These are phyloP conservation scores for Hansenula sp. DNA, from an alignment of 1,139 yeast genomes.

Conservation along the genomic window DNA sequence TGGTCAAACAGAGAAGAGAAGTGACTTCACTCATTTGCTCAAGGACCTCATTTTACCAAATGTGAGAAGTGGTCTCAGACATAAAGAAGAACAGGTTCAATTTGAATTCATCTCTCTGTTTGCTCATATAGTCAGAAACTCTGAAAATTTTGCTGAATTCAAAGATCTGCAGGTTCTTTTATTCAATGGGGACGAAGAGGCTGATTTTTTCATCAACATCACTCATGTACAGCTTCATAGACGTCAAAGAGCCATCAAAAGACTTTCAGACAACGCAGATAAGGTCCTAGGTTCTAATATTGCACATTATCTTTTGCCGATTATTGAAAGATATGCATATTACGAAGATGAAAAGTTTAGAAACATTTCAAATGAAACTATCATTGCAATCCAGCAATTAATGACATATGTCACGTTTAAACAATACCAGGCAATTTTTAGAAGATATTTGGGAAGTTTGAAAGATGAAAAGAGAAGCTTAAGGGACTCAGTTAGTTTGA, in stretches of 20 bases:
- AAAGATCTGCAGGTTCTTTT: slow-evolving; percentile 65
- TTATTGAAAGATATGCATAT: slow-evolving; percentile 72
- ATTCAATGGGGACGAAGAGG: slow-evolving; percentile 71
- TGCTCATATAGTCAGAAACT: slow-evolving; percentile 50
- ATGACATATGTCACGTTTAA: slow-evolving; percentile 65
- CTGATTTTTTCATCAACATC: slow-evolving; percentile 77
- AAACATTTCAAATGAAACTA: slow-evolving; percentile 71
- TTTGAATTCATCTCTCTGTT: slow-evolving; percentile 66
- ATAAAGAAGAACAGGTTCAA: slow-evolving; percentile 57
- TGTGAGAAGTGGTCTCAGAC: slow-evolving; percentile 65
- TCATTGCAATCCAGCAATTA: slow-evolving; percentile 57
- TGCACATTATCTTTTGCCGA: slow-evolving; percentile 78
- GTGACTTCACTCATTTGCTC: slow-evolving; percentile 41
- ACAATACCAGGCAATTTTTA: slow-evolving; percentile 73
- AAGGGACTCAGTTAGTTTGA: slow-evolving; percentile 56
- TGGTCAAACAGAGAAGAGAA: slow-evolving; percentile 29
- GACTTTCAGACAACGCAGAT: slow-evolving; percentile 41
- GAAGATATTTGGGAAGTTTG: slow-evolving; percentile 62
- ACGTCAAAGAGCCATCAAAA: slow-evolving; percentile 76
- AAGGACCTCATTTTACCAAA: slow-evolving; percentile 60
- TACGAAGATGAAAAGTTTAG: slow-evolving; percentile 52
- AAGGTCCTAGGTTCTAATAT: slow-evolving; percentile 54
- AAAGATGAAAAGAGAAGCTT: slow-evolving; percentile 45
- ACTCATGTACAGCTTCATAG: slow-evolving; percentile 83
- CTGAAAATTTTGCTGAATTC: slow-evolving; percentile 47